Conservation (phyloP, 225 moss, liverwort and hornwort species). For the Climacium dendroides region DNA sequence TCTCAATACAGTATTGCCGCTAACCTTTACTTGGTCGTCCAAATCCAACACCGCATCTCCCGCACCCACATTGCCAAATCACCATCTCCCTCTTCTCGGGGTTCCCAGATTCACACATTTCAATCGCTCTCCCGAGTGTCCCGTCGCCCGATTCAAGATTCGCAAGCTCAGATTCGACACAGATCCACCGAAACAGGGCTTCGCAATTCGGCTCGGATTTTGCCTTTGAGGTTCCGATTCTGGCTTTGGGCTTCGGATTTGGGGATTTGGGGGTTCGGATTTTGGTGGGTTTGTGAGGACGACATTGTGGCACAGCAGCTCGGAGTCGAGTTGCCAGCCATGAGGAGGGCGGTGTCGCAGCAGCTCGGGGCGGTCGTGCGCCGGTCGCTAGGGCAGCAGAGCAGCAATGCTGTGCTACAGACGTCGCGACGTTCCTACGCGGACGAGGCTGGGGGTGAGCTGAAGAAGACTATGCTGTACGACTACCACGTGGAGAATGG, state of each 20-base stretch:
- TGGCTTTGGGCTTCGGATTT: not conserved
- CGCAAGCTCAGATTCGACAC: not conserved
- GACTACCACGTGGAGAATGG: constrained; percentile 89
- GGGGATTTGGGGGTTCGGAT: not conserved
- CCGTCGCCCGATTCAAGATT: not conserved
- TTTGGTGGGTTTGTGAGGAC: not conserved
- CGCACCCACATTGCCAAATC: not conserved
- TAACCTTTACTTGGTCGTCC: not conserved
- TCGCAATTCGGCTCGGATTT: not conserved
- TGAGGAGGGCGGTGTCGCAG: constrained; percentile 49
- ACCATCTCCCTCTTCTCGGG: not conserved
- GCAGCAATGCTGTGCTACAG: not conserved
- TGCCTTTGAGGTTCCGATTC: not conserved
- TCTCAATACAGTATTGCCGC: not conserved
- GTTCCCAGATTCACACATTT: not conserved
- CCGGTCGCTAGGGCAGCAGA: constrained; percentile 15
- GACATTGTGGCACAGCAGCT: no score
- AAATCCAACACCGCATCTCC: not conserved
- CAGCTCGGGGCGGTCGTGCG: constrained; percentile 23
- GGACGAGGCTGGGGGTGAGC: constrained; percentile 17
- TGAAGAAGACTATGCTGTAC: constrained; percentile 83
- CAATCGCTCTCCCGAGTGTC: not conserved
- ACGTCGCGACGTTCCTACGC: constrained; percentile 39
- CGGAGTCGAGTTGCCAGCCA: not conserved
- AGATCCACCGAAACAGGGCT: not conserved